Base-by-base conservation (phyloP, 2,329 filamentous ascomycete species). In the Alternaria brassicicola region DNA sequence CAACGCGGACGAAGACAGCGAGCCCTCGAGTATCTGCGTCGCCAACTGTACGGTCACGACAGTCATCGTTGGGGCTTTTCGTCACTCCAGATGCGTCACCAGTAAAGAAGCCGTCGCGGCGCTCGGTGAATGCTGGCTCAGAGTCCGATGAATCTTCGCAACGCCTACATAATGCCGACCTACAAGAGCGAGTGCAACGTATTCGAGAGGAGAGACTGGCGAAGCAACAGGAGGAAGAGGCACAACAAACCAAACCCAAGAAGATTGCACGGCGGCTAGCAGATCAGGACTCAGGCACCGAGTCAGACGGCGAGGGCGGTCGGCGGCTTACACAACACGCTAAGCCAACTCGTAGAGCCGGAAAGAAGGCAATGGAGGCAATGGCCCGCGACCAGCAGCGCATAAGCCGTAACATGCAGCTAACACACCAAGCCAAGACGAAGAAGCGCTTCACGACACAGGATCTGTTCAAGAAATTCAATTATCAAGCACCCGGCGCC, bases 371-470 rank as follows among this genome's bases (percentile, higher is more conserved):
- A 0, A 76, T 97, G 39, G 92, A 97, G 73, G 94, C 98, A 67
- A 97, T 99, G 89, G 90, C 90, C 68, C 87, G 92, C 8, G 95
- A 99, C 78, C 97, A 94, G 1, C 95, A 99, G 79, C 88, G 95
- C 28, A 86, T 99, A 80, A 89, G 87, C 66, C 86, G 95, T 65
- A 96, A 90, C 72, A 91, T 97, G 86, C 94, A 98, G 76, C 84
- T 99, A 47, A 87, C 91, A 1, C 93, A 98, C 76, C 89, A 97
- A 73, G 90, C 92, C 23, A 92, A 89, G 79, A 81, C 92, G 1
- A 93, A 90, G 78, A 98, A 95, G 82, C 96, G 92, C 79, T 90
- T 97, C 64, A 88, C 89, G 6, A 95, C 93, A 67, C 86, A 88
- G 35, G 90, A 90, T 58, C 82, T 99, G 1, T 90, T 98, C 70